Base-by-base conservation (phyloP, 768 basidiomycete genomes). In the Termitomyces sp. region DNA sequence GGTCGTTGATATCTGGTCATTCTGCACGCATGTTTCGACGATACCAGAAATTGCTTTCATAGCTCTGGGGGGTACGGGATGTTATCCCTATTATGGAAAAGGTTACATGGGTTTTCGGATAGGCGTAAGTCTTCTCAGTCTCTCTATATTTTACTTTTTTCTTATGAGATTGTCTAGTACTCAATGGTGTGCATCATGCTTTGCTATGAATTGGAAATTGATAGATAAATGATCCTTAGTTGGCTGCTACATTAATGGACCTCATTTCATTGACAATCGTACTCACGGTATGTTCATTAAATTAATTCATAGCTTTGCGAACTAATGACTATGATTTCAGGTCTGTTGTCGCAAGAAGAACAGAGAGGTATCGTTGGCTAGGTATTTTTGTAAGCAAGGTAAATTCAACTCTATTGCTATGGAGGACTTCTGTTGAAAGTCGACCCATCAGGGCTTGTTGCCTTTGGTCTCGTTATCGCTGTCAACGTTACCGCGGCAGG, bases 341-440 rank as follows among this genome's bases (percentile, higher is more conserved):
- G 65, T 70, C 57, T 74, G 70, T 57, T 36, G 65, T 22, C 69
- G 65, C 32, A 68, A 56, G 28, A 69, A 50, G 18, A 69, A 63
- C 47, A 60, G 63, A 40, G 67, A 72, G 35, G 61, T 73, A 24
- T 70, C 73, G 9, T 58, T 75, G 7, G 75, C 66, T 2, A 64
- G 66, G 20, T 73, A 73, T 56, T 75, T 77, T 53, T 64, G 75
- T 10, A 65, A 60, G 28, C 76, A 77, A 69, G 76, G 76, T 71
- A 35, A 13, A 59, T 48, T 16, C n/a, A 30, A 9, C 10, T 32
- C 13, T 28, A 5, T 10, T 50, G 22, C 32, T 10, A 14, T 16
- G 5, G 16, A 28, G 50, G 26, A 47, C 20, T 46, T 26, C 9
- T 35, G 24, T n/a, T 38, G 12, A 30, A 24, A 36, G 4, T 24